A percentile compares a stretch with the other conserved stretches of the same genome.
Evolutionary conservation across 371 early-diverging fungal species (phyloP).

Genomic region (Mortierella sp.): DNA sequence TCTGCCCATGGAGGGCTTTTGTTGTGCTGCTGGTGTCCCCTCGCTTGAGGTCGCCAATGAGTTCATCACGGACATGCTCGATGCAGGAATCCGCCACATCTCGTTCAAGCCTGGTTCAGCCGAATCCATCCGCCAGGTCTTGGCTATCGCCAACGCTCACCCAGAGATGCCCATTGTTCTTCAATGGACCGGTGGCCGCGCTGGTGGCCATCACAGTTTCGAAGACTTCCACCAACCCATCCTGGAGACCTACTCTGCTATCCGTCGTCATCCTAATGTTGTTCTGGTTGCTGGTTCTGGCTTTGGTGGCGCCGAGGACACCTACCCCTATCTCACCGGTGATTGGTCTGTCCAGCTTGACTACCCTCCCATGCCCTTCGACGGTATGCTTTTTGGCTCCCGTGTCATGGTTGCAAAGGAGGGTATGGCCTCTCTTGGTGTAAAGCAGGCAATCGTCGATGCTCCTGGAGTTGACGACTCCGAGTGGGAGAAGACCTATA

Average conservation of each 20-base stretch:
- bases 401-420: slow-evolving; percentile 97
- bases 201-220: slow-evolving; percentile 97
- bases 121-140: slow-evolving; percentile 87
- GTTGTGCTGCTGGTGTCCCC: slow-evolving; percentile 95
- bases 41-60: slow-evolving; percentile 92
- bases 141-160: slow-evolving; percentile 90
- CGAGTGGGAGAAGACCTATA: slow-evolving; percentile 95
- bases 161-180: slow-evolving; percentile 92
- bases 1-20: slow-evolving; percentile 92
- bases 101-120: slow-evolving; percentile 94
- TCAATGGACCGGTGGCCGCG: slow-evolving; percentile 98
- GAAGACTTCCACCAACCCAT: slow-evolving; percentile 97
- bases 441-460: slow-evolving; percentile 92
- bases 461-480: slow-evolving; percentile 90
- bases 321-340: slow-evolving; percentile 95
- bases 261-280: slow-evolving; percentile 89
- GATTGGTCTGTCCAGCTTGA: slow-evolving; percentile 90
- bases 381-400: slow-evolving; percentile 94
- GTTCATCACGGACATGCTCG: slow-evolving; percentile 79
- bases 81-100: slow-evolving; percentile 89
- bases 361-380: slow-evolving; percentile 96
- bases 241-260: slow-evolving; percentile 92
- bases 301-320: slow-evolving; percentile 92
- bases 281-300: slow-evolving; percentile 93
- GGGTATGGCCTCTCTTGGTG: slow-evolving; percentile 82